These are phyloP conservation scores for Globisporangium emineosum DNA, from an alignment of 352 stramenopile genomes.

Conservation along the genomic window DNA sequence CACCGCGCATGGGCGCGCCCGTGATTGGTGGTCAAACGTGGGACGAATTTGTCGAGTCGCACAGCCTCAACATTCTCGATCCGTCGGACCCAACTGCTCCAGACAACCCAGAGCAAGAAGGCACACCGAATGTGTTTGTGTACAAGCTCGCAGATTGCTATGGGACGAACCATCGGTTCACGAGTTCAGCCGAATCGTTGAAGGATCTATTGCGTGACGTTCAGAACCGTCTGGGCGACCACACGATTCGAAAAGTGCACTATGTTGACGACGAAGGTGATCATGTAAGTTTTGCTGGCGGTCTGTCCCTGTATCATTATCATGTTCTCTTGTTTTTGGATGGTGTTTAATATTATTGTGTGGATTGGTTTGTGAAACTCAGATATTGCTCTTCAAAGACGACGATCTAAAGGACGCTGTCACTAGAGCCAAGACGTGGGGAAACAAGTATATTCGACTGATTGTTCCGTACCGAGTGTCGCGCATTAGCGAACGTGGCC, in stretches of 20 bases:
- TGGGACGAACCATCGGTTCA: conserved; percentile 83
- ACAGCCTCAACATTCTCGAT: conserved; percentile 16
- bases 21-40: conserved; percentile 39
- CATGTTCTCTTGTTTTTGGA: not conserved
- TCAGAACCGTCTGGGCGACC: conserved; percentile 65
- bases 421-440: conserved; percentile 67
- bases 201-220: conserved; percentile 71
- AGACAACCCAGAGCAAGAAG: conserved; percentile 24
- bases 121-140: conserved; percentile 59
- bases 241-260: conserved; percentile 72
- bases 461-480: conserved; percentile 54
- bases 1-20: conserved; percentile 15
- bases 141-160: conserved; percentile 84
- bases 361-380: not conserved
- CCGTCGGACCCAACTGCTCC: conserved; percentile 25
- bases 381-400: conserved; percentile 79
- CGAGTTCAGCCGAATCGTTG: conserved; percentile 72
- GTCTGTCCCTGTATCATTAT: not conserved
- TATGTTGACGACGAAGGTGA: conserved; percentile 85
- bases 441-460: conserved; percentile 83
- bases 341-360: conserved; percentile 6
- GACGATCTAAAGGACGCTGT: conserved; percentile 81
- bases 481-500: conserved; percentile 18
- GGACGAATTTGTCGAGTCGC: conserved; percentile 44
- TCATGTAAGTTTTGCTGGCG: conserved; percentile 22